Evolutionary conservation across 805 yeast genomes (phyloP), one percentile per base, ranked within the genome.

Genomic region (Barnettozyma populi): DNA sequence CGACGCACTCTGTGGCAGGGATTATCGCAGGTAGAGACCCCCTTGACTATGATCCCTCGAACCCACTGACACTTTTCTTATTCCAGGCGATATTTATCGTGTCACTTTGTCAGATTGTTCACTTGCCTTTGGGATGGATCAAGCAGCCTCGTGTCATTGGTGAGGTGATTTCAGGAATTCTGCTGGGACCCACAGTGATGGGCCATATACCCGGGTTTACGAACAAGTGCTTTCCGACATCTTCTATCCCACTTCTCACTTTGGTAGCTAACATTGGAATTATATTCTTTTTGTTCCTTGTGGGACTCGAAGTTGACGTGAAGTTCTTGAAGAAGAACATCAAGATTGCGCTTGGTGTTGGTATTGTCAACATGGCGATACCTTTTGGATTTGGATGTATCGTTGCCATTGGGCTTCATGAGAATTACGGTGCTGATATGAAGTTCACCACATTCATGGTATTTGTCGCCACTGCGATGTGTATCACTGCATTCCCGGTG

Each of bases 401-500:
- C 5, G 74, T 86, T 21, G 74, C 94, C 1, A 72, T 74, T 21
- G 94, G 94, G 0, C 62, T 86, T 27, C 86, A 80, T 66, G 68
- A 82, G 25, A 71, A 75, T 34, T 83, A 82, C 60, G 67, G 60
- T 5, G 64, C 56, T 31, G 63, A 66, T 6, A 70, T 81, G 32
- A 70, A 79, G 46, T 86, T 85, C 60, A 81, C 90, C 13, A 84
- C 89, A 0, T 86, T 74, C 56, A 80, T 83, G 84, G 86, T 86
- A 10, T 86, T 86, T 56, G 81, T 86, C 44, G 90, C 92, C 2
- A 89, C 84, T 11, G 92, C 95, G 2, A 74, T 86, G 73, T 80
- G 92, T 52, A 84, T 86, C 54, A 86, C 95, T 3, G 95, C 95
- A 1, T 82, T 86, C 63, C 95, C 95, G 0, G 95, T 86, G 2